These are phyloP conservation scores for Claviceps spartinae DNA, from an alignment of 2,329 filamentous ascomycete species.

Conservation along the genomic window DNA sequence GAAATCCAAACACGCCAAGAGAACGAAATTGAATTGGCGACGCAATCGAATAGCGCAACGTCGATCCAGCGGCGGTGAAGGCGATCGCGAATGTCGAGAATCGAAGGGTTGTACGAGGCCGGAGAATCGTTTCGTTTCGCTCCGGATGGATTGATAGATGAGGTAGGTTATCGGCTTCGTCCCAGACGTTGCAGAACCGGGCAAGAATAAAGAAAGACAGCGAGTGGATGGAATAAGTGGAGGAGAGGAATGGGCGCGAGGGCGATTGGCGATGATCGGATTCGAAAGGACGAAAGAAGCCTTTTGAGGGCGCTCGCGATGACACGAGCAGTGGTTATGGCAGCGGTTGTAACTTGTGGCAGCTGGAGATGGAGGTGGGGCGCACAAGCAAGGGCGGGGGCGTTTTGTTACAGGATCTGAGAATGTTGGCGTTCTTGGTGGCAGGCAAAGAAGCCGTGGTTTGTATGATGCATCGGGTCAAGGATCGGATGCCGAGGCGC, in stretches of 20 bases:
- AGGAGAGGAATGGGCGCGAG: neutral
- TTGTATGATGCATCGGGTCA: neutral
- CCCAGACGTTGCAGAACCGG: conserved; percentile 3
- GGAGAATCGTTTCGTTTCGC: conserved; percentile 1
- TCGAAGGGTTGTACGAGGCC: neutral
- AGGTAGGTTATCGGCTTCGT: neutral
- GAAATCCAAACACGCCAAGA: neutral
- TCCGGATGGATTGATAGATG: neutral
- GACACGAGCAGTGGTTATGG: neutral
- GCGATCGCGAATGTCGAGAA: neutral
- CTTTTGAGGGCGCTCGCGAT: neutral
- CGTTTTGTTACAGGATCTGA: no score
- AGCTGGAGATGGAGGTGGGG: conserved; percentile 1
- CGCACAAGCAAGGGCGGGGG: neutral
- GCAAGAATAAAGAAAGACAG: neutral
- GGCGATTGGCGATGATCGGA: neutral
- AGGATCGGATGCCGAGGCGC: no score
- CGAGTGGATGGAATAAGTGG: no score
- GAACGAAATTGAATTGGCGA: neutral
- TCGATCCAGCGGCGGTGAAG: no score
- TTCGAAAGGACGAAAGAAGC: neutral
- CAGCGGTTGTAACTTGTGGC: conserved; percentile 1
- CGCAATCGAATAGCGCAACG: no score
- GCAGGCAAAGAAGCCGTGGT: neutral
- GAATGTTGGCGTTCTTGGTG: neutral